Evolutionary conservation across 768 basidiomycete species (phyloP).

Genomic region (Leucosporidium creatinivorum): DNA sequence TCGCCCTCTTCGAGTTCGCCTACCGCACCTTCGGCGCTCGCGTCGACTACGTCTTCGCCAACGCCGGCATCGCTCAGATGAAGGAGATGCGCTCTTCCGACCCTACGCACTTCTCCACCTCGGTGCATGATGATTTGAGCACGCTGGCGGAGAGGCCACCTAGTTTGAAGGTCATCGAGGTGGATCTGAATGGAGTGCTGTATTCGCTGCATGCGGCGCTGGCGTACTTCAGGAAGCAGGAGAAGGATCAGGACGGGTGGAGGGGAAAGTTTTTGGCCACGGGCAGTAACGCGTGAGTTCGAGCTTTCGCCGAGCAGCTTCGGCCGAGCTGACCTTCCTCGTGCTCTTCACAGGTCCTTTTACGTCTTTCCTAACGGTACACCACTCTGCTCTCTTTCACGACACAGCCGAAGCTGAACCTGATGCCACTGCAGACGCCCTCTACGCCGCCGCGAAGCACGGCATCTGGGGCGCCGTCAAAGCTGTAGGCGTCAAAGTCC

Average conservation of each 20-base stretch:
- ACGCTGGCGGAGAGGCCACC: slow-evolving; percentile 15
- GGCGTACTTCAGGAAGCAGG: slow-evolving; percentile 26
- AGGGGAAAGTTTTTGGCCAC: slow-evolving; percentile 31
- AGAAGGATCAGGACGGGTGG: slow-evolving; percentile 20
- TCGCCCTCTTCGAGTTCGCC: slow-evolving; percentile 10
- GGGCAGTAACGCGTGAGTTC: slow-evolving; percentile 27
- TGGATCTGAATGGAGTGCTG: slow-evolving; percentile 28
- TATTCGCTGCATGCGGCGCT: slow-evolving; percentile 16
- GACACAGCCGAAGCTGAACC: not conserved
- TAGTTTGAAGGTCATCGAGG: slow-evolving; percentile 11
- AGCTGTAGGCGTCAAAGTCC: slow-evolving; percentile 18
- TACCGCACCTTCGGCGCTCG: slow-evolving; percentile 5
- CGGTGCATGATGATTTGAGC: slow-evolving; percentile 7
- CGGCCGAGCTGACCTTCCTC: not conserved
- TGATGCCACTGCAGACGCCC: not conserved
- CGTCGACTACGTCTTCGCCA: slow-evolving; percentile 29
- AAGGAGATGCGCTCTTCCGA: slow-evolving; percentile 20
- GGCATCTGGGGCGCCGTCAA: slow-evolving; percentile 17
- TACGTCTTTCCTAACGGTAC: slow-evolving; percentile 31
- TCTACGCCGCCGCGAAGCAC: slow-evolving; percentile 18
- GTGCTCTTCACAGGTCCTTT: slow-evolving; percentile 2
- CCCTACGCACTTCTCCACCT: slow-evolving; percentile 19
- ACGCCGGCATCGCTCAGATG: slow-evolving; percentile 29
- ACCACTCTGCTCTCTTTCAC: not conserved
- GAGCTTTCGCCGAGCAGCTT: not conserved